phyloP scores from a whole-genome alignment of 2,329 filamentous ascomycete species.

The Truncatella angustata region DNA sequence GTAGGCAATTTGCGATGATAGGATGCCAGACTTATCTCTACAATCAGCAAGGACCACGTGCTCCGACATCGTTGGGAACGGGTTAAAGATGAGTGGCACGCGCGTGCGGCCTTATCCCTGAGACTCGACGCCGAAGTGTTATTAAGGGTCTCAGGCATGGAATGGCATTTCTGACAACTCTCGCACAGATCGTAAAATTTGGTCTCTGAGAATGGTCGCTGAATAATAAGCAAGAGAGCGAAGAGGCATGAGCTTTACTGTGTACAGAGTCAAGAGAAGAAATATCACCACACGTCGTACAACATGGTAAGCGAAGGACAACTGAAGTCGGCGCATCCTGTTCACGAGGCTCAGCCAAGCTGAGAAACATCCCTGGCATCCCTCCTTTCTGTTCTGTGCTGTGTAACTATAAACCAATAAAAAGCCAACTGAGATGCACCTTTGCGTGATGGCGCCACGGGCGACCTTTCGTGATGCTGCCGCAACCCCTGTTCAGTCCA shows the following conservation, averaged over 20 bases:
- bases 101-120: not conserved
- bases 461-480: not conserved
- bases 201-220: not conserved
- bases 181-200: not conserved
- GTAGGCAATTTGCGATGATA: constrained; percentile 30
- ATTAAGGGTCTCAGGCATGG: not conserved
- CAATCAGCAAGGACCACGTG: constrained; percentile 30
- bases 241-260: too few relatives aligned
- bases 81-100: not conserved
- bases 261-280: not conserved
- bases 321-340: not conserved
- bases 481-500: not conserved
- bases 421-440: not conserved
- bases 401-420: not conserved
- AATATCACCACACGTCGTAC: not conserved
- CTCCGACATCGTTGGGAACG: not conserved
- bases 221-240: not conserved
- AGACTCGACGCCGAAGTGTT: not conserved
- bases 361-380: too few relatives aligned
- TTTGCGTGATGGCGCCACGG: not conserved
- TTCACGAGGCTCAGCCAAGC: not conserved
- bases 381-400: too few relatives aligned
- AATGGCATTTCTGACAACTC: not conserved
- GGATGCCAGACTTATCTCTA: constrained; percentile 10
- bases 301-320: not conserved